These are phyloP conservation scores for Roridomyces roridus DNA, from an alignment of 768 basidiomycete genomes.

Conservation along the genomic window DNA sequence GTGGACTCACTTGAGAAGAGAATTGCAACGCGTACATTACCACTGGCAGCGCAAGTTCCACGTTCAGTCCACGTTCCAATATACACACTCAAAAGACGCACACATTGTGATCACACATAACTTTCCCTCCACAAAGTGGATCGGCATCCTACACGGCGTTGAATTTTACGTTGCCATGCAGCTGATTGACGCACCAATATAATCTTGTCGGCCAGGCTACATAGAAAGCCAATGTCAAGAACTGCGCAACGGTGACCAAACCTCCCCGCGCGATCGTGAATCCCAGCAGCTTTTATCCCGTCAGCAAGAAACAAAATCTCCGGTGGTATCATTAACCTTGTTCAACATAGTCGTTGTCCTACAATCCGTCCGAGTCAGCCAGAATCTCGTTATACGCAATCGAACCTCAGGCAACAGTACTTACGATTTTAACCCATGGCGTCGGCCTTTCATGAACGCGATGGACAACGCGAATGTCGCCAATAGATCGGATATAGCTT, in stretches of 20 bases:
- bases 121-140: constrained; percentile 2
- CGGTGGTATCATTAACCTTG: background rate
- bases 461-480: background rate
- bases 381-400: too few relatives aligned
- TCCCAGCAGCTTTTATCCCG: background rate
- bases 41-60: background rate
- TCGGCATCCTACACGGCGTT: constrained; percentile 5
- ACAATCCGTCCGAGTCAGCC: too few relatives aligned
- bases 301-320: background rate
- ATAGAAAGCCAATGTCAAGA: constrained; percentile 1
- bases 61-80: background rate
- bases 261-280: constrained; percentile 1
- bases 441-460: background rate
- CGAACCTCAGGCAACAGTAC: too few relatives aligned
- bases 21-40: constrained; percentile 2
- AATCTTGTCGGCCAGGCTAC: background rate
- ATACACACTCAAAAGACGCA: too few relatives aligned
- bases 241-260: constrained; percentile 2
- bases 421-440: constrained; percentile 9
- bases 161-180: too few relatives aligned
- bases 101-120: constrained; percentile 5
- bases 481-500: background rate
- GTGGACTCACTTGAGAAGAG: background rate
- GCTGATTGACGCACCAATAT: background rate
- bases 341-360: constrained; percentile 1